A percentile compares a stretch with the other conserved stretches of the same genome.
Conservation (phyloP, 352 stramenopile species). For the Phytophthora pluvialis region DNA sequence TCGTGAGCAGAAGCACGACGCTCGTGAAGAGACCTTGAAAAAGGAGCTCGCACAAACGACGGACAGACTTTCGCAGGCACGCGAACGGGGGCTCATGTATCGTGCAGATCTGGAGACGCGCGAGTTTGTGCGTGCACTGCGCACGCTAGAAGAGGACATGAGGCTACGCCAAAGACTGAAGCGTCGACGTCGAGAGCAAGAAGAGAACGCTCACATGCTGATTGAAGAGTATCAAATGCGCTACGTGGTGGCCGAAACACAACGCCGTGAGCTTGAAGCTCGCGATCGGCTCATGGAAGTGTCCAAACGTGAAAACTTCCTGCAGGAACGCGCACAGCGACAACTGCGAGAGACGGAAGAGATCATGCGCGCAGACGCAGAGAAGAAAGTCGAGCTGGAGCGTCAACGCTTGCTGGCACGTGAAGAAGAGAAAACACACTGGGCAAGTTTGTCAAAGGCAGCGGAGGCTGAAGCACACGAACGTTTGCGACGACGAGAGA, state of each 20-base stretch:
- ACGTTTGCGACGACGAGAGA: slow-evolving; percentile 25
- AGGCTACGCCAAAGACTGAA: slow-evolving; percentile 40
- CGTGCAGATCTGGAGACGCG: slow-evolving; percentile 52
- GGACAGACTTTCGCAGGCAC: slow-evolving; percentile 41
- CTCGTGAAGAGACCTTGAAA: slow-evolving; percentile 23
- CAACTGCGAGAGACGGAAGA: slow-evolving; percentile 38
- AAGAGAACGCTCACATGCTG: slow-evolving; percentile 57
- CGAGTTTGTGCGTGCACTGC: slow-evolving; percentile 52
- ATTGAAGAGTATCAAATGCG: slow-evolving; percentile 64
- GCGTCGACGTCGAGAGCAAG: slow-evolving; percentile 42
- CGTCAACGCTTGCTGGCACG: slow-evolving; percentile 28
- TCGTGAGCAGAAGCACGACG: slow-evolving; percentile 22
- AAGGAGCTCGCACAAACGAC: slow-evolving; percentile 31
- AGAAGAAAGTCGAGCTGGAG: slow-evolving; percentile 42
- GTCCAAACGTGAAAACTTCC: slow-evolving; percentile 40
- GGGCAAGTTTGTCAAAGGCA: slow-evolving; percentile 27
- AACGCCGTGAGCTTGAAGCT: slow-evolving; percentile 40
- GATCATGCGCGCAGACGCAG: slow-evolving; percentile 16
- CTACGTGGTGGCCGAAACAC: slow-evolving; percentile 53
- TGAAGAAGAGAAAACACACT: slow-evolving; percentile 33
- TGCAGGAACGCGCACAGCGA: slow-evolving; percentile 38
- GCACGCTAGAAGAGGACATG: slow-evolving; percentile 42
- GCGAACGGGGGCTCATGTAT: slow-evolving; percentile 48
- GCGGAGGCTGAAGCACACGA: slow-evolving; percentile 26
- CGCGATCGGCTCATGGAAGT: slow-evolving; percentile 43